Evolutionary conservation across 106 monocot genomes (phyloP), one percentile per base, ranked within the genome.

Genomic region (Acorus gramineus): DNA sequence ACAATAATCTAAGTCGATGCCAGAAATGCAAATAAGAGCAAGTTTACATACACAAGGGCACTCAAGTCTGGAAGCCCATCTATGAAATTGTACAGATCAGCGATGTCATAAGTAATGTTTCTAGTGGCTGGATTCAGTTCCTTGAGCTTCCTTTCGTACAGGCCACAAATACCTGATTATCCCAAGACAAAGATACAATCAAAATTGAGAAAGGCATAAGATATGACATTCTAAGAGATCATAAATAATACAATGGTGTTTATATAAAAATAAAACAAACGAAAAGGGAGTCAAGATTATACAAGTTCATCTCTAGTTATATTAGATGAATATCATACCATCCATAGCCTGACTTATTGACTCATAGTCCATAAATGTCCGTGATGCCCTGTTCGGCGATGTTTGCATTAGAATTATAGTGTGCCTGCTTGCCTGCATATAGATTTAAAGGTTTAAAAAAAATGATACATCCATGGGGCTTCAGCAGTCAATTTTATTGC

Each of bases 391-490:
- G 63, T 77, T 89, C 42, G 66, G 81, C 56, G 89, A 83, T 67
- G 93, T 52, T 59, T 93, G 93, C 89, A 93, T 93, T 58, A 93
- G 68, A 66, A 93, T 82, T 69, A 93, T 93, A 28, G 93, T 93
- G 80, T 93, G 93, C 77, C 73, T 83, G 54, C 77, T 80, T 11
- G 85, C 83, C 90, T 90, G 80, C 67, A 80, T 12, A 54, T 28
- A 28, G 28, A 28, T 28, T 28, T 28, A 28, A 28, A 28, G 28
- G 28, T 28, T 28, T 28, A 0, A 28, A 28, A 28, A 28, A 28
- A 28, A 28, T 28, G 28, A 28, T 1, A 28, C 28, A 28, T 28
- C 28, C 28, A 28, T 28, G 28, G 28, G 1, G 28, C 28, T 28
- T 28, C 28, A 28, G 28, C 28, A 28, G 28, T 28, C 28, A 28